Base-by-base conservation (phyloP, 345 rosid species). In the Acer saccharum region DNA sequence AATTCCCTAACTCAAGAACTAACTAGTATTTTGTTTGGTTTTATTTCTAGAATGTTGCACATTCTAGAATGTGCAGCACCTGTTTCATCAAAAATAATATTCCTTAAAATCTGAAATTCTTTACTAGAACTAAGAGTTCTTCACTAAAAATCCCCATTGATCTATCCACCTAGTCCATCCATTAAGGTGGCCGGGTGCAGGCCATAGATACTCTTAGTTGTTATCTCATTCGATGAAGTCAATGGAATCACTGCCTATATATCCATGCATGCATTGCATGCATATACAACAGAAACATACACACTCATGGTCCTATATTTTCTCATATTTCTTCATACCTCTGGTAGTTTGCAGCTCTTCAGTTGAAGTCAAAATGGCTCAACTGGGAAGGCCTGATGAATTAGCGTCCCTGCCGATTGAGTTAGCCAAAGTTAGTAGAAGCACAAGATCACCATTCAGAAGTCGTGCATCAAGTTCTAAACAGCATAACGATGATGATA, bases 391-490 rank as follows among this genome's bases (percentile, higher is more conserved):
- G 25, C 35, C 76, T 16, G 82, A 80, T 32, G 86, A 79, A 72
- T 77, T 84, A 43, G 88, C 83, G 72, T 78, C 86, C 21, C 35
- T 79, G 11, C 63, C 83, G 35, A 77, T 68, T 39, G 90, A 87
- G 84, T 79, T 84, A 35, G 67, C 85, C 10, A 87, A 85, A 69
- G 46, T 83, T 18, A 87, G 84, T 74, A 87, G 84, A 78, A 84
- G 86, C 82, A 68, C 74, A 57, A 80, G 86, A 46, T 82, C 83
- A 29, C 82, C 87, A 3, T 87, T 87, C 69, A 73, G 85, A 74
- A 78, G 76, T 17, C 76, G 44, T 9, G 55, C 44, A 1, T 77
- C 84, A 41, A 77, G 84, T 46, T 54, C 65, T 32, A 62, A 68
- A 4, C 62, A 8, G 2, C 32, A 73, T 46, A 58, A 81, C 87